These are phyloP conservation scores for Hypoxylon sp. DNA, from an alignment of 2,329 filamentous ascomycete species.

Conservation along the genomic window DNA sequence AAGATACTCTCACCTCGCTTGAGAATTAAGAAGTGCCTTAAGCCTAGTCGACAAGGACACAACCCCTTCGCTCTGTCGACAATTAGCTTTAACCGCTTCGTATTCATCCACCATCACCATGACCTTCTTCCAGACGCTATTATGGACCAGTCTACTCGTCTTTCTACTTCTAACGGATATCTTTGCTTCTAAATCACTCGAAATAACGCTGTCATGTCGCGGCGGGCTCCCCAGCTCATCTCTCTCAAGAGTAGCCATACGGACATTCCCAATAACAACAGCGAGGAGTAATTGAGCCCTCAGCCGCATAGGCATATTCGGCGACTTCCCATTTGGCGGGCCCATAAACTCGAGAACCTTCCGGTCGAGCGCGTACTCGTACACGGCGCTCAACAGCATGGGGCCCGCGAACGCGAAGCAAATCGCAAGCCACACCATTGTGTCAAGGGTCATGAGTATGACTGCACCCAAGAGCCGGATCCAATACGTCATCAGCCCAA, in stretches of 20 bases:
- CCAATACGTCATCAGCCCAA: slow-evolving; percentile 52
- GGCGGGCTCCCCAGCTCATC: slow-evolving; percentile 10
- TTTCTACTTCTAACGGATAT: slow-evolving; percentile 9
- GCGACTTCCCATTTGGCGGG: slow-evolving; percentile 39
- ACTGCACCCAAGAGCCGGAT: slow-evolving; percentile 49
- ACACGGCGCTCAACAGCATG: slow-evolving; percentile 52
- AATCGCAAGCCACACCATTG: slow-evolving; percentile 50
- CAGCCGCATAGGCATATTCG: slow-evolving; percentile 41
- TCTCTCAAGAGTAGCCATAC: slow-evolving; percentile 50
- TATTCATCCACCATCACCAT: slow-evolving; percentile 54
- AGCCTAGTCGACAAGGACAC: slow-evolving; percentile 51
- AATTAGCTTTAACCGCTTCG: slow-evolving; percentile 29
- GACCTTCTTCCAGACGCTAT: slow-evolving; percentile 52
- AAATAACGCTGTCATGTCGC: slow-evolving; percentile 33
- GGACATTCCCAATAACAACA: slow-evolving; percentile 54
- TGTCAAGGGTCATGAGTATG: slow-evolving; percentile 49
- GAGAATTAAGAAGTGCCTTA: slow-evolving; percentile 51
- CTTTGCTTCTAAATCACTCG: slow-evolving; percentile 32
- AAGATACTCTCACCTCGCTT: slow-evolving; percentile 47
- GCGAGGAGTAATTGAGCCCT: slow-evolving; percentile 52
- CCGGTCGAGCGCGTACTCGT: slow-evolving; percentile 53
- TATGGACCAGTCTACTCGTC: slow-evolving; percentile 45
- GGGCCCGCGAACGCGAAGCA: slow-evolving; percentile 54
- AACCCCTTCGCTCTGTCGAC: slow-evolving; percentile 20
- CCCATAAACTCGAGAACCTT: slow-evolving; percentile 53